Evolutionary conservation across 2,329 filamentous ascomycete species (phyloP), one percentile per base, ranked within the genome.

Genomic region (Dothistroma septosporum): DNA sequence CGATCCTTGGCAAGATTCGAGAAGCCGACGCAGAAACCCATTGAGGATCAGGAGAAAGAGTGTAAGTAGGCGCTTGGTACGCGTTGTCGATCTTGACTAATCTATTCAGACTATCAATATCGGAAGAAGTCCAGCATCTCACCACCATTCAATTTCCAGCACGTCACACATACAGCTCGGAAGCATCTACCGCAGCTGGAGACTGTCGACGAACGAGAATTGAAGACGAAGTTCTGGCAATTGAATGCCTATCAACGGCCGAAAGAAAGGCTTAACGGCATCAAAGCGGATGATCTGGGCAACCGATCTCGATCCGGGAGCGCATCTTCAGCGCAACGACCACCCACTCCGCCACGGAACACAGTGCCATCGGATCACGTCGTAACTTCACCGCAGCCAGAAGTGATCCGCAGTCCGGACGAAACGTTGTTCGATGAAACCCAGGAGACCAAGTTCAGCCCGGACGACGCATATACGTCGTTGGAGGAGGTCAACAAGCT

Each of bases 131-230:
- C 73, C 47, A 75, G 76, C 60, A 87, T 87, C 56, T 87, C 85
- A 0, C 80, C 80, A 59, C 85, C 85, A 1, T 87, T 85, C 72
- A 83, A 85, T 66, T 87, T 87, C 69, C 83, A 87, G 63, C 85
- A 87, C 68, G 73, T 87, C 56, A 83, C 83, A 37, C 84, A 87
- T 68, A 84, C 84, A 31, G 80, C 80, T 59, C 79, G 81, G 24
- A 73, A 80, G 24, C 81, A 86, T 59, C 79, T 85, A 59, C 77
- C 81, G 33, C 76, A 76, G 4, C 73, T 86, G 21, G 79, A 83
- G 44, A 78, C 77, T 35, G 76, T 80, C 12, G 78, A 80, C 57
- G 77, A 82, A 58, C 76, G 79, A 59, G 79, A 84, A 32, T 74
- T 85, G 21, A 79, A 79, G 31, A 78, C 78, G 7, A 80, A 83